Conservation (phyloP, 805 yeast genomes). For the Saturnispora diversa region DNA sequence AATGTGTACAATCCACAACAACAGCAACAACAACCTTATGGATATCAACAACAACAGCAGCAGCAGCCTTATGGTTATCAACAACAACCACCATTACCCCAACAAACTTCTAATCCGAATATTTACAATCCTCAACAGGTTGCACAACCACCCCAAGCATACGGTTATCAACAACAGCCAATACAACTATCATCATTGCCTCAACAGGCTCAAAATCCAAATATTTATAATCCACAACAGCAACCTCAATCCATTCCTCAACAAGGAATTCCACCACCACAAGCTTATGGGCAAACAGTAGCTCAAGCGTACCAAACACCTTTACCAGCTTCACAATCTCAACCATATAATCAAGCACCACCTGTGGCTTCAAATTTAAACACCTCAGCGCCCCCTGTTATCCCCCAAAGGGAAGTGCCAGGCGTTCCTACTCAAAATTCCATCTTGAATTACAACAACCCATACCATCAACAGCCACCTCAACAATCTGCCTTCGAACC, state of each 20-base stretch:
- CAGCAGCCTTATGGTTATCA: slow-evolving; percentile 11
- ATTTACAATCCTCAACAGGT: slow-evolving; percentile 10
- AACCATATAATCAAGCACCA: too few species aligned
- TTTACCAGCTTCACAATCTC: too few species aligned
- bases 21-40: slow-evolving; percentile 16
- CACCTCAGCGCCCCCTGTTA: too few species aligned
- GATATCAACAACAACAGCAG: slow-evolving; percentile 12
- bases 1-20: slow-evolving; percentile 8
- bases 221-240: slow-evolving; percentile 6
- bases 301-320: too few species aligned
- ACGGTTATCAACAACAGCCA: slow-evolving; percentile 4
- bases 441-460: too few species aligned
- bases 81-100: slow-evolving; percentile 11
- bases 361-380: too few species aligned
- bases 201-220: slow-evolving; percentile 8
- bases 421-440: too few species aligned
- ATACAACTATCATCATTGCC: slow-evolving; percentile 1
- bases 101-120: slow-evolving; percentile 12
- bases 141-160: slow-evolving; percentile 8
- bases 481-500: slow-evolving; percentile 11
- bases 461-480: slow-evolving; percentile 5
- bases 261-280: background rate
- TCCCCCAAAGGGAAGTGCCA: too few species aligned
- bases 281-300: too few species aligned
- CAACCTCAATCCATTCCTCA: slow-evolving; percentile 1